Evolutionary conservation across 2,329 filamentous ascomycete genomes (phyloP), one percentile per base, ranked within the genome.

Genomic region (Meredithiella fracta): DNA sequence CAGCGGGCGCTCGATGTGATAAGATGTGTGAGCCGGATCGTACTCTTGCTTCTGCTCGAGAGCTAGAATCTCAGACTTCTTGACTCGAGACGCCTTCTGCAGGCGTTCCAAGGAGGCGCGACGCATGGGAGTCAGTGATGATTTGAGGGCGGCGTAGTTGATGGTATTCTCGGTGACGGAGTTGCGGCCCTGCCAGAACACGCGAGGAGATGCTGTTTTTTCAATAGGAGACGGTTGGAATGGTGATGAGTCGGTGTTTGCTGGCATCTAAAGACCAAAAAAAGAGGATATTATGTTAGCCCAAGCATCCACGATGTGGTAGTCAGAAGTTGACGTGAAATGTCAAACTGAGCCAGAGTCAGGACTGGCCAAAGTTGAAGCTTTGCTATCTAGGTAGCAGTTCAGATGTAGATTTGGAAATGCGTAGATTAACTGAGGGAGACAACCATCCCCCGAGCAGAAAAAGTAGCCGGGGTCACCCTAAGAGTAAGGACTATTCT

Each of bases 31-130:
- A 56, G 83, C 78, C 26, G 90, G 88, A 67, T 96, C 88, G 73
- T 96, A 96, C 72, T 94, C 86, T 67, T 89, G 81, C 70, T 90
- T 90, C 66, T 89, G 85, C 70, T 96, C 90, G 56, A 90, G 84
- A 44, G 88, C 89, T 67, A 95, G 87, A 76, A 97, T 96, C 71
- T 84, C 94, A 77, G 91, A 96, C 73, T 95, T 97, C 76, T 91
- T 95, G 64, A 98, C 92, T 59, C 92, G 85, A 56, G 91, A 95
- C 31, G 89, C 90, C 67, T 84, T 87, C 72, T 96, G 94, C 59
- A 98, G 77, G 65, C 90, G 90, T 76, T 98, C 92, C 62, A 98
- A 90, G 17, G 91, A 97, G 49, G 87, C 86, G 65, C 91, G 83
- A 64, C 87, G 85, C 58, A 80, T 83, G 22, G 86, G 82, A 49